Evolutionary conservation across 352 stramenopile species (phyloP), one percentile per base, ranked within the genome.

Genomic region (Phytopythium delawarense): DNA sequence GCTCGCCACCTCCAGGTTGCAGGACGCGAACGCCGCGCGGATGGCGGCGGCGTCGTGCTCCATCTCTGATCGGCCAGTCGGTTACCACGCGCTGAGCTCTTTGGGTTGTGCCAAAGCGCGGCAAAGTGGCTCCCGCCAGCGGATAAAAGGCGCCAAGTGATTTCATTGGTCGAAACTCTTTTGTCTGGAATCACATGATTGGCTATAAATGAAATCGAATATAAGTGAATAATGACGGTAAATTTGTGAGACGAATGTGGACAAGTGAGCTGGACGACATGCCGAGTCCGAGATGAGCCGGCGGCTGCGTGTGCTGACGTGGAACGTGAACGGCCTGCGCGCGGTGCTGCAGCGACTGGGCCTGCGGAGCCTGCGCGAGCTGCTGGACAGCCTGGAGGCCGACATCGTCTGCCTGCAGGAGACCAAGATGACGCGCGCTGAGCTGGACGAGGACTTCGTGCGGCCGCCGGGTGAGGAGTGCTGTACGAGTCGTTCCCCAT

Each of bases 351-450:
- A 87, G 63, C 78, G 84, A 13, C 65, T 84, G 23, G 74, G 78
- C 46, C 73, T 76, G 59, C 18, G 11, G 57, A 83, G 49, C 54
- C 52, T 91, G 11, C 59, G 61, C 45, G 61, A 81, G 55, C 76
- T 95, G 49, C 64, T 95, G 32, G 62, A 79, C 35, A 71, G 56
- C 13, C 69, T 92, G 21, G 66, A 83, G 0, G 84, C 85, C 0
- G 85, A 94, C 50, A 76, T 96, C 16, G 63, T 93, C 21, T 96
- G 87, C 63, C 75, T 96, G 62, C 87, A 96, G 65, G 87, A 96
- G 69, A 94, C 87, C 32, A 96, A 96, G 58, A 73, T 91, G 55
- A 94, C 87, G 63, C 85, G 86, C 55, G 85, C 79, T 8, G 87
- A 94, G 61, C 71, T 96, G 16, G 84, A 91, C 37, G 71, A 92